Evolutionary conservation across 2,329 filamentous ascomycete species (phyloP), one percentile per base, ranked within the genome.

Genomic region (Calonectria multiphialidica): DNA sequence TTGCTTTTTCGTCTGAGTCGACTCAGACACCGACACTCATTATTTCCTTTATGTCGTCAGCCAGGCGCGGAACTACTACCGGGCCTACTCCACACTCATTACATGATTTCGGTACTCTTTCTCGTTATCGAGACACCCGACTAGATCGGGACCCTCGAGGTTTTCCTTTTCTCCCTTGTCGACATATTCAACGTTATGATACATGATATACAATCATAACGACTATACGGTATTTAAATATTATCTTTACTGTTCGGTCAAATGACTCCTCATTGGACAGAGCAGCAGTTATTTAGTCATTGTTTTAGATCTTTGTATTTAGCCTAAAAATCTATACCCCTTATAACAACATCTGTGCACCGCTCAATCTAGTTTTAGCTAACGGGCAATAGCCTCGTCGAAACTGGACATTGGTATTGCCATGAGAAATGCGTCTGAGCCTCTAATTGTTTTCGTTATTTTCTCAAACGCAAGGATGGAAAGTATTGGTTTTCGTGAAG

Each of bases 31-130:
- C 35, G 25, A 68, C 66, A 68, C 35, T 68, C 66, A 10, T 44
- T 68, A 50, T 68, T 68, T 63, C 45, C 66, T 62, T 62, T 68
- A 44, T 63, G 35, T 66, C 28, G 45, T 45, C 45, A 61, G 23
- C 45, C 57, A 53, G 66, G 55, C n/a, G 35, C 44, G 44, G 66
- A 66, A 18, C 25, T 44, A 59, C 4, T 30, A 28, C 18, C 23
- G 13, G 10, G 4, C 28, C 37, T 15, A 62, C 21, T 21, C 9
- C 23, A 62, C 57, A 62, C 28, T 62, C 57, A 33, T 45, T 62
- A 25, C 3, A 40, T 40, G 35, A 23, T 59, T 59, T 40, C 53
- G 21, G 53, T 18, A 40, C n/a, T 25, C n/a, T 13, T 57, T 57
- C 2, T 40, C 25, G 6, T 7, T 9, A 15, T 25, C 21, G 53